Percentiles rank a stretch among this genome's conserved stretches.
These are phyloP conservation scores for Fusarium miscanthi DNA, from an alignment of 2,329 filamentous ascomycete genomes.

Conservation along the genomic window DNA sequence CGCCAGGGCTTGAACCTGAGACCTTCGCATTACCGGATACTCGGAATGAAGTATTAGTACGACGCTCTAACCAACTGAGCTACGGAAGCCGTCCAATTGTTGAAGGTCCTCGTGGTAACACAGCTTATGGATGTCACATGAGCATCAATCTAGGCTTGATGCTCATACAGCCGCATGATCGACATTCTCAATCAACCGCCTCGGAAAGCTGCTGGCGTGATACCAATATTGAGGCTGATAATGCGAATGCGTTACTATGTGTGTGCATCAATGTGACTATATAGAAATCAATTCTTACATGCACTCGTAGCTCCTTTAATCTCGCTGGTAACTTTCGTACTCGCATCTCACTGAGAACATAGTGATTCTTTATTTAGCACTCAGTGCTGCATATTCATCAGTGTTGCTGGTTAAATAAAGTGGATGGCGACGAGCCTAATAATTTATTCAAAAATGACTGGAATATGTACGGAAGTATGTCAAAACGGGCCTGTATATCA, in stretches of 20 bases:
- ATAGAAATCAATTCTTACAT: not conserved
- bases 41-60: slow-evolving; percentile 47
- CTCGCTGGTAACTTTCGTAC: not conserved
- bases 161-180: not conserved
- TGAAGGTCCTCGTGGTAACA: fast-evolving
- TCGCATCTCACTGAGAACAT: too few species aligned
- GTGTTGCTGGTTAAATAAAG: not conserved
- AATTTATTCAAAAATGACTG: not conserved
- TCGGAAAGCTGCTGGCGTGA: too few species aligned
- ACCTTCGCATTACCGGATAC: slow-evolving; percentile 46
- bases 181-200: not conserved
- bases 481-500: not conserved
- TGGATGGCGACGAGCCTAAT: not conserved
- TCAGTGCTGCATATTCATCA: not conserved
- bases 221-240: not conserved
- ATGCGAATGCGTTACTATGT: not conserved
- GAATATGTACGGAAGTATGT: not conserved
- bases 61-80: slow-evolving; percentile 51
- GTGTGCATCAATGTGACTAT: not conserved
- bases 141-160: not conserved
- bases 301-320: not conserved
- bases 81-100: slow-evolving; percentile 46
- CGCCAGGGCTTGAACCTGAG: slow-evolving; percentile 50
- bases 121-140: fast-evolving
- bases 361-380: not conserved